Base-by-base conservation (phyloP, 345 rosid species). In the Populus pruinosa region DNA sequence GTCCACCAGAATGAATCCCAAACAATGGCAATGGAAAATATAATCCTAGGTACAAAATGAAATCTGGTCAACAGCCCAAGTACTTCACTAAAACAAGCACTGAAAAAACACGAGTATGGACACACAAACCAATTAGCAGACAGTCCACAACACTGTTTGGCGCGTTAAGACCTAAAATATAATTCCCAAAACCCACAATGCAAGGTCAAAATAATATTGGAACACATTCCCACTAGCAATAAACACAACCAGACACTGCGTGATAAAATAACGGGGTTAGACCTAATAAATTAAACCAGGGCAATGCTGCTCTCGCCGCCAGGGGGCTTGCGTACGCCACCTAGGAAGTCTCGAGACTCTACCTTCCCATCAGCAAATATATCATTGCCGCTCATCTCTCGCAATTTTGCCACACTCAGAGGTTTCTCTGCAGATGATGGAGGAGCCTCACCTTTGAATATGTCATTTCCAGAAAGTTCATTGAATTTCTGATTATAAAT, bases 231-330 rank as follows among this genome's bases (percentile, higher is more conserved):
- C 53, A 43, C 82, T 76, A 70, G 76, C 38, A 74, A 85, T 65
- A 77, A 82, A 82, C 73, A 83, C 81, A 80, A 67, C 76, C 78
- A 83, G 82, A 81, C 78, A 78, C 78, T 77, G 53, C 21, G 55
- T 31, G 81, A 77, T 79, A 63, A 79, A 83, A 80, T 67, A 66
- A 82, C 66, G 47, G 75, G 68, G 86, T 85, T 82, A 90, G 80
- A 79, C 75, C 77, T 85, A 81, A 67, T 35, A 82, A 29, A 78
- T 85, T 86, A 94, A 72, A 94, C 96, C 87, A 95, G 83, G 27
- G 99, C 93, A 67, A 95, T 93, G 91, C 91, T 95, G 84, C 97
- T 91, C 85, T 95, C 97, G 0, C 99, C 99, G 0, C 99, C 99
- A 1, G 99, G 99, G 29, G 99, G 99, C 85, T 93, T 95, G 80